A percentile compares a stretch with the other conserved stretches of the same genome.
Evolutionary conservation across 2,329 filamentous ascomycete genomes (phyloP).

Genomic region (Aureobasidium sp.): DNA sequence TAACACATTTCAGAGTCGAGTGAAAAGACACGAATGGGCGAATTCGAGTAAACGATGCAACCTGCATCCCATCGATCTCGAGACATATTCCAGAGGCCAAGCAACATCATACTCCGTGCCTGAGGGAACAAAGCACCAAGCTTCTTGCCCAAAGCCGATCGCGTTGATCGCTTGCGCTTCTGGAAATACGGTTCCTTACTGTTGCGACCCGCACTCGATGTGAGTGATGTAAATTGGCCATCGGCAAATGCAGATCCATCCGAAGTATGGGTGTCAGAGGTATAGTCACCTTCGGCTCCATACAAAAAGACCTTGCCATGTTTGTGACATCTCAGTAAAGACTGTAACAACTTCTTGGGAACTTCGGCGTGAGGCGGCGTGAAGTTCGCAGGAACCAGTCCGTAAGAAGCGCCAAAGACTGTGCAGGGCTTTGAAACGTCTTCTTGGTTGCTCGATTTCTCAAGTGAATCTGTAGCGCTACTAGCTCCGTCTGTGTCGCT

Average conservation of each 20-base stretch:
- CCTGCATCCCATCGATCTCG: slow-evolving; percentile 35
- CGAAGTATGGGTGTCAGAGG: slow-evolving; percentile 9
- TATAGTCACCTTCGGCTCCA: slow-evolving; percentile 22
- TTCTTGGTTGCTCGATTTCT: not conserved
- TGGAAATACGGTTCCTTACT: not conserved
- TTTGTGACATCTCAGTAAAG: slow-evolving; percentile 26
- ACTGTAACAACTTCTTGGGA: slow-evolving; percentile 19
- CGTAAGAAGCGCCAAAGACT: slow-evolving; percentile 4
- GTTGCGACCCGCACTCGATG: not conserved
- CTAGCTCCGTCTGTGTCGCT: slow-evolving; percentile 11
- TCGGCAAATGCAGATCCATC: not conserved
- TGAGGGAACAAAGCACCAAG: slow-evolving; percentile 31
- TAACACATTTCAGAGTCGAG: slow-evolving; percentile 37
- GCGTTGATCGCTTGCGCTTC: not conserved
- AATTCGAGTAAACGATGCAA: slow-evolving; percentile 43
- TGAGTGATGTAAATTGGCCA: not conserved
- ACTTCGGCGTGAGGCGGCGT: slow-evolving; percentile 3
- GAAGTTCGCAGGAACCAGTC: slow-evolving; percentile 2
- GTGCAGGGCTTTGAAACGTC: slow-evolving; percentile 8
- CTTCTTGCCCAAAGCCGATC: slow-evolving; percentile 6
- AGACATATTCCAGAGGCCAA: slow-evolving; percentile 47
- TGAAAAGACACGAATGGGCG: slow-evolving; percentile 36
- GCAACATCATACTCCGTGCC: slow-evolving; percentile 42
- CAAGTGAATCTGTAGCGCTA: slow-evolving; percentile 3
- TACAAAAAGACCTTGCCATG: slow-evolving; percentile 33